These are phyloP conservation scores for Nannochloropsis salina DNA, from an alignment of 108 stramenopile genomes.

Conservation along the genomic window DNA sequence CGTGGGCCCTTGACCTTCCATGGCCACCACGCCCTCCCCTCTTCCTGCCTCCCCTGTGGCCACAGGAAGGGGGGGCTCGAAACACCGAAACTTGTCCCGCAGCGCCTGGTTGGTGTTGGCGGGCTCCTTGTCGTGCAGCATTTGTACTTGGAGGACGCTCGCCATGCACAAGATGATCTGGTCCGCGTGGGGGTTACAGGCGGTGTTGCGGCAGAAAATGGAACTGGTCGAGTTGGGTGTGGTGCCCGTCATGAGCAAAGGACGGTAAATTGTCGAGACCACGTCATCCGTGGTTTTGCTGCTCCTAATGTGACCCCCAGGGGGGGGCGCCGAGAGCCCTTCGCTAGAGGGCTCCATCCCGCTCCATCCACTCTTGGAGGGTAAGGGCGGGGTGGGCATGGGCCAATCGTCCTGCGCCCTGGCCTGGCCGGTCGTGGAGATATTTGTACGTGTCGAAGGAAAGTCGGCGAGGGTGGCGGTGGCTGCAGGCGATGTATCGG, in stretches of 20 bases:
- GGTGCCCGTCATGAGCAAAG: slow-evolving; percentile 2
- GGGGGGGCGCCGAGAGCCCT: not conserved
- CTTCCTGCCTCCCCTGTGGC: not conserved
- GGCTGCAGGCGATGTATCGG: not conserved
- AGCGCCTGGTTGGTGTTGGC: not conserved
- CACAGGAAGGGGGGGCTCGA: not conserved
- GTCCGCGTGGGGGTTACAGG: slow-evolving; percentile 26
- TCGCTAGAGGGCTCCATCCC: not conserved
- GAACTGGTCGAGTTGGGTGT: slow-evolving; percentile 24
- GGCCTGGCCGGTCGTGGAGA: too few species aligned
- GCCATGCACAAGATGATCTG: slow-evolving; percentile 33
- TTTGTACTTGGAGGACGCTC: slow-evolving; percentile 27
- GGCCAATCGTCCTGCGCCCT: not conserved
- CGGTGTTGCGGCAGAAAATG: slow-evolving; percentile 21
- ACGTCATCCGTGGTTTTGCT: not conserved
- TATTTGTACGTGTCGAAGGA: too few species aligned
- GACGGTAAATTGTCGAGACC: not conserved
- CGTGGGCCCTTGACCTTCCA: not conserved
- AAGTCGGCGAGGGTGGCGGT: not conserved
- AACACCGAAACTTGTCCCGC: not conserved
- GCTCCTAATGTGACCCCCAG: not conserved
- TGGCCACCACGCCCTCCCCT: not conserved
- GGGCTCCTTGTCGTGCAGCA: slow-evolving; percentile 24
- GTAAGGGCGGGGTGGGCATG: not conserved
- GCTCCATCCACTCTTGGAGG: not conserved